Base-by-base conservation (phyloP, 495 filamentous ascomycete species). In the Aspergillus olivimuriae region DNA sequence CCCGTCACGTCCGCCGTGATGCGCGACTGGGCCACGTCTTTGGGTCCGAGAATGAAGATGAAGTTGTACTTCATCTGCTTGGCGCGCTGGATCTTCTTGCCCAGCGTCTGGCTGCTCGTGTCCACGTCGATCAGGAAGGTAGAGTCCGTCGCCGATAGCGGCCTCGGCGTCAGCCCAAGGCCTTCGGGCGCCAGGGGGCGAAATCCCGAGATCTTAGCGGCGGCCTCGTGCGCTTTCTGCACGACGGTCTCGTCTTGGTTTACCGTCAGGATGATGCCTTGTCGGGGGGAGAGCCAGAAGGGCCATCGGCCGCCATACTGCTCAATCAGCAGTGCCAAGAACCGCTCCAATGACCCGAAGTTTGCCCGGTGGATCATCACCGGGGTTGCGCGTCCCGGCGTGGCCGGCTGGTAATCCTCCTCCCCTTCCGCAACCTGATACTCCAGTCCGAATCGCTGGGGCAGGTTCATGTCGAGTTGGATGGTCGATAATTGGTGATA, bases 381-480 rank as follows among this genome's bases (percentile, higher is more conserved):
- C 10, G 90, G 90, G 5, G 77, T 76, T 6, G 84, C 85, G 24
- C 74, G 73, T 34, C 72, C 73, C 20, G 87, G 84, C 0, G 74
- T 68, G 31, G 78, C 81, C 0, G 85, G 84, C 3, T 86, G 81
- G n/a, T 89, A 86, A 24, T 85, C 78, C 36, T 63, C 57, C 50
- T 73, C 69, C 9, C 66, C 65, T 39, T 73, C 69, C 3, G 66
- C 57, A 16, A 73, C 69, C 42, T 75, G 62, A 57, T 94, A 96
- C 50, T 79, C 74, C 22, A 96, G 61, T 10, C 72, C 76, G 57
- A 96, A 95, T 10, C 88, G 77, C 51, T 84, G 83, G 1, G 90
- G 90, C 4, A 96, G 73, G 57, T 96, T 91, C 65, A 96, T 94
- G 55, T 96, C 90, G 22, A 96, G 75, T 66, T 96, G 90, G 41